These are phyloP conservation scores for Penicillium occitanis DNA, from an alignment of 2,329 filamentous ascomycete species.

Conservation along the genomic window DNA sequence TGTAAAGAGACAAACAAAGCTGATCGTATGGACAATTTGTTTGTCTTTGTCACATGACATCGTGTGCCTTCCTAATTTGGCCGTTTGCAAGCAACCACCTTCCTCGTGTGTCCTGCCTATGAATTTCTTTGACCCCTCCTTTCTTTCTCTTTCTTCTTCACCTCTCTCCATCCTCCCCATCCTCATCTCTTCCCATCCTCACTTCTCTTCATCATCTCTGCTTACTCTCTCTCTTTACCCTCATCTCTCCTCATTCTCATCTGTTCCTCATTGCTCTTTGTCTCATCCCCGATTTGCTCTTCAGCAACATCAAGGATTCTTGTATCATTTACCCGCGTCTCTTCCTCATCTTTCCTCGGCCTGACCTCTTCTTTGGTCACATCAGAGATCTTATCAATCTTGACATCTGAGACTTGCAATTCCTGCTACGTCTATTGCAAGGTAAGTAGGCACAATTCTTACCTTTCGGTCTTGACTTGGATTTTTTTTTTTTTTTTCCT, in stretches of 20 bases:
- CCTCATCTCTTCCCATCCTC: neutral
- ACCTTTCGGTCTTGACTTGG: neutral
- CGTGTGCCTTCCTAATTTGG: slow-evolving; percentile 14
- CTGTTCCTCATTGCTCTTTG: neutral
- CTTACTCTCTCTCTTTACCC: no score
- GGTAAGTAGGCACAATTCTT: neutral
- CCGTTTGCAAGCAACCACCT: slow-evolving; percentile 4
- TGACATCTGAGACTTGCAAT: neutral
- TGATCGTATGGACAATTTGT: neutral
- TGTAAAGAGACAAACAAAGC: neutral
- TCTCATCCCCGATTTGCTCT: neutral
- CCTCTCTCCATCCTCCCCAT: neutral
- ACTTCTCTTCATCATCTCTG: no score
- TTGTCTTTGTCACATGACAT: slow-evolving; percentile 12
- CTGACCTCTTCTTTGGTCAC: neutral
- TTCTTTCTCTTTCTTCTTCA: neutral
- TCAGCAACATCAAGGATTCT: neutral
- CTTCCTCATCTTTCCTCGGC: neutral
- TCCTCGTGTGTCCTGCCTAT: neutral
- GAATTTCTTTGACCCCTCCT: neutral
- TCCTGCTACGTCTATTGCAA: neutral
- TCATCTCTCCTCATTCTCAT: neutral
- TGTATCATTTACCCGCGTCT: neutral
- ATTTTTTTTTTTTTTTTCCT: neutral
- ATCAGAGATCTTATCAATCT: neutral